A percentile compares a stretch with the other conserved stretches of the same genome.
Conservation (phyloP, 495 filamentous ascomycete genomes). For the Tuber umbilicatum region DNA sequence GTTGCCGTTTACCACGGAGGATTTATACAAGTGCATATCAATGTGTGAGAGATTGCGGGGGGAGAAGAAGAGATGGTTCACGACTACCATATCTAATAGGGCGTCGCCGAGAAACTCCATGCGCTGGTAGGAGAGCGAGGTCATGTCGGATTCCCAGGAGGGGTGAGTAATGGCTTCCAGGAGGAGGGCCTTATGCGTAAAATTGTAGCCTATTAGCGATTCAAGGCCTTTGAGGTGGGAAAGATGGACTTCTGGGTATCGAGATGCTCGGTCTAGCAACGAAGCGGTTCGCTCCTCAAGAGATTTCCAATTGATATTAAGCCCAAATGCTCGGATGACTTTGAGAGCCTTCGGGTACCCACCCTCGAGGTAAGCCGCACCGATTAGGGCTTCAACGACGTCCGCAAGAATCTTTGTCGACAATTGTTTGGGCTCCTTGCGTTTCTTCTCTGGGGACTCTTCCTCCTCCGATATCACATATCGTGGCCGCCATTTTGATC, state of each 20-base stretch:
- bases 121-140: constrained; percentile 65
- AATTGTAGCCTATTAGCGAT: constrained; percentile 60
- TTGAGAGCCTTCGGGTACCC: constrained; percentile 59
- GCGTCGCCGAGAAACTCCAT: constrained; percentile 89
- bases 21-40: constrained; percentile 66
- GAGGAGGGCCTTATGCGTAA: constrained; percentile 63
- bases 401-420: constrained; percentile 83
- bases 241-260: constrained; percentile 20
- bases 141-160: constrained; percentile 54
- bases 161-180: constrained; percentile 80
- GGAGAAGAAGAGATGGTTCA: constrained; percentile 49
- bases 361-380: constrained; percentile 67
- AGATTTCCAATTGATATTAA: constrained; percentile 54
- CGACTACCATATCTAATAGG: constrained; percentile 72
- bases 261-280: constrained; percentile 42
- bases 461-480: constrained; percentile 53
- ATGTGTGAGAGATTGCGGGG: constrained; percentile 52
- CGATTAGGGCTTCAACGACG: constrained; percentile 80
- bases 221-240: constrained; percentile 48
- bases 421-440: constrained; percentile 41
- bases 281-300: constrained; percentile 41
- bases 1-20: constrained; percentile 73
- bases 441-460: constrained; percentile 6
- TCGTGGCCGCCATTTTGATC: constrained; percentile 62
- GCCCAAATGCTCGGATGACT: constrained; percentile 64